These are phyloP conservation scores for Stephanodiscus triporus DNA, from an alignment of 108 stramenopile species.

Conservation along the genomic window DNA sequence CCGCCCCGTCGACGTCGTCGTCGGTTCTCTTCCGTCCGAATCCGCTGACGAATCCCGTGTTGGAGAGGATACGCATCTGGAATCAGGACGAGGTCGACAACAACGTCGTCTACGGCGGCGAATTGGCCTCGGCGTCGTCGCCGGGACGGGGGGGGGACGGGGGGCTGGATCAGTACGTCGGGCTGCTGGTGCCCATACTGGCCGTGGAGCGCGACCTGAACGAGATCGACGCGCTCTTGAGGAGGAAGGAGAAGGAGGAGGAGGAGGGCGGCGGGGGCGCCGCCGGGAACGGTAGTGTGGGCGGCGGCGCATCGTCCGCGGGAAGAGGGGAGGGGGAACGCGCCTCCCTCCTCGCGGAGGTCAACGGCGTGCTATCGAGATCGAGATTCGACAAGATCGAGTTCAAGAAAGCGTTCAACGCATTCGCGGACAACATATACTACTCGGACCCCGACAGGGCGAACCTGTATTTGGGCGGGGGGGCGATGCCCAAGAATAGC, in stretches of 20 bases:
- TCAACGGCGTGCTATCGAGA: conserved; percentile 45
- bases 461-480: conserved; percentile 83
- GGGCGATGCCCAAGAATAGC: conserved; percentile 69
- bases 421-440: conserved; percentile 88
- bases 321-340: conserved; percentile 10
- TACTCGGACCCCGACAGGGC: conserved; percentile 85
- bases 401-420: conserved; percentile 86
- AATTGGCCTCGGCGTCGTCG: conserved; percentile 53
- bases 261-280: too few species aligned
- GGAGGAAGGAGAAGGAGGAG: conserved; percentile 9
- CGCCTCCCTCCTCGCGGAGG: conserved; percentile 24
- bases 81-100: conserved; percentile 85
- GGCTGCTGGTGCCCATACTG: conserved; percentile 71
- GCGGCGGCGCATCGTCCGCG: too few species aligned
- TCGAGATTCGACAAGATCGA: conserved; percentile 57
- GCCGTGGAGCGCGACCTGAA: conserved; percentile 59
- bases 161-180: conserved; percentile 63
- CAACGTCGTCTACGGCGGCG: conserved; percentile 75
- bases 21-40: conserved; percentile 66
- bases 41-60: conserved; percentile 72
- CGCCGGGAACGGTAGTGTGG: too few species aligned
- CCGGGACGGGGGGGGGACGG: too few species aligned
- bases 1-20: too few species aligned
- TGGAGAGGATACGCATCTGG: conserved; percentile 75
- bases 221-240: conserved; percentile 49